phyloP scores from a whole-genome alignment of 2,329 filamentous ascomycete species.

The Ramichloridium luteum region DNA sequence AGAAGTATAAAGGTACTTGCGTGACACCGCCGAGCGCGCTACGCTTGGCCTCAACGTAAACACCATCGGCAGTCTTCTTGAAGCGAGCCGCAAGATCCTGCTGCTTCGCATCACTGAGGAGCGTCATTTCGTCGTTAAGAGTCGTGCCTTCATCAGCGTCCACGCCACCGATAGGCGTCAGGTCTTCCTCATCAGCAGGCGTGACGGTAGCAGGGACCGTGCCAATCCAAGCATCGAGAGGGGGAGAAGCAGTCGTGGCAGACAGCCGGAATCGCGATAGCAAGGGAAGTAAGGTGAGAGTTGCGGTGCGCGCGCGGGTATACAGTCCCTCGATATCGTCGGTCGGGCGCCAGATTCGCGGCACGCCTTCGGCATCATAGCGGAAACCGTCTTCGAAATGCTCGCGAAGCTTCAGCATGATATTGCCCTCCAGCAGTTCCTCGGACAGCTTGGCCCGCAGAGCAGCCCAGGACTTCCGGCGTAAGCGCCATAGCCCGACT shows the following conservation, averaged over 20 bases:
- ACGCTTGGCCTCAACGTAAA: constrained; percentile 95
- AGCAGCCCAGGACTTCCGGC: constrained; percentile 89
- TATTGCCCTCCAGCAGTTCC: constrained; percentile 95
- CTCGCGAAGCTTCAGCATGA: constrained; percentile 86
- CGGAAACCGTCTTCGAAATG: constrained; percentile 99
- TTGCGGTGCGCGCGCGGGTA: constrained; percentile 83
- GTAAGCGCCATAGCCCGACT: constrained; percentile 80
- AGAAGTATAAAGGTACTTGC: constrained; percentile 91
- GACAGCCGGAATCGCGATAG: constrained; percentile 72
- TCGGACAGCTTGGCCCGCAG: constrained; percentile 85
- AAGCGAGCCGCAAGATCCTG: constrained; percentile 88
- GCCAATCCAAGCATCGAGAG: constrained; percentile 76
- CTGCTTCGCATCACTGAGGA: constrained; percentile 80
- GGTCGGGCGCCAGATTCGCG: constrained; percentile 88
- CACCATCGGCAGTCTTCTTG: constrained; percentile 95
- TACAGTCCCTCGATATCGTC: constrained; percentile 97
- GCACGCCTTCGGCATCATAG: constrained; percentile 89
- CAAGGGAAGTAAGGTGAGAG: constrained; percentile 78
- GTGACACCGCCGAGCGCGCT: constrained; percentile 91
- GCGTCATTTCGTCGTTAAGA: constrained; percentile 88
- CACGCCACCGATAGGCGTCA: constrained; percentile 78
- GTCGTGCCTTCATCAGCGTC: constrained; percentile 84
- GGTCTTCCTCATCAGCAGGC: constrained; percentile 77
- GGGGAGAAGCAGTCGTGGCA: constrained; percentile 61
- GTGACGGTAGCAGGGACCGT: constrained; percentile 61